Conservation (phyloP, 106 monocot species). For the Agapanthus africanus region DNA sequence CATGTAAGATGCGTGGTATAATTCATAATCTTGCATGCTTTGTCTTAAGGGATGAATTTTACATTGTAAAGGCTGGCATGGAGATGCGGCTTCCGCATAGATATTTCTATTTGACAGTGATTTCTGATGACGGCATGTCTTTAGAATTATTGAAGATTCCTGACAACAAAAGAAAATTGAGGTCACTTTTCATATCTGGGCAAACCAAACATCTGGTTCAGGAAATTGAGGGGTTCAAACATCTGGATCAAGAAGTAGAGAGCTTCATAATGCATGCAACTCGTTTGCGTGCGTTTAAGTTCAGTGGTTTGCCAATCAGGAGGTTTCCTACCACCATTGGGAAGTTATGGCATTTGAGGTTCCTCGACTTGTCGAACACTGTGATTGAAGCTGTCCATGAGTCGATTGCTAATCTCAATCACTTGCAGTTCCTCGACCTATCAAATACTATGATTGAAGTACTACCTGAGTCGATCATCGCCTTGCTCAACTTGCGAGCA, state of each 20-base stretch:
- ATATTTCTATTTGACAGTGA: not conserved
- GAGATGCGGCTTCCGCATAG: not conserved
- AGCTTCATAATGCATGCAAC: not conserved
- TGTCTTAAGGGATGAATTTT: too few relatives aligned
- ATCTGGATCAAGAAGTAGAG: not conserved
- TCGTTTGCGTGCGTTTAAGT: not conserved
- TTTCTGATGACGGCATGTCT: not conserved
- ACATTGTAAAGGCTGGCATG: not conserved
- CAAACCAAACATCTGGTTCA: not conserved
- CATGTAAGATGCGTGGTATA: too few relatives aligned
- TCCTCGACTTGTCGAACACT: not conserved
- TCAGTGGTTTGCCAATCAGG: not conserved
- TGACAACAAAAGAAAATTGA: not conserved
- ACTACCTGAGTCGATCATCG: not conserved
- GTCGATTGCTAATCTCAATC: not conserved
- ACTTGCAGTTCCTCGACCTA: not conserved
- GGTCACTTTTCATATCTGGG: not conserved
- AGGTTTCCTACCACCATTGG: not conserved
- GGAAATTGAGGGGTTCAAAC: too few relatives aligned
- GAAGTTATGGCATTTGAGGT: not conserved
- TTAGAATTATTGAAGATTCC: not conserved
- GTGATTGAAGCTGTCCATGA: not conserved
- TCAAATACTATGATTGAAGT: not conserved
- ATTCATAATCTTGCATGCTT: too few relatives aligned
- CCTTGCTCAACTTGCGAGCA: not conserved